Base-by-base conservation (phyloP, 1,284 basidiomycete genomes). In the Pulchroboletus neoregius region DNA sequence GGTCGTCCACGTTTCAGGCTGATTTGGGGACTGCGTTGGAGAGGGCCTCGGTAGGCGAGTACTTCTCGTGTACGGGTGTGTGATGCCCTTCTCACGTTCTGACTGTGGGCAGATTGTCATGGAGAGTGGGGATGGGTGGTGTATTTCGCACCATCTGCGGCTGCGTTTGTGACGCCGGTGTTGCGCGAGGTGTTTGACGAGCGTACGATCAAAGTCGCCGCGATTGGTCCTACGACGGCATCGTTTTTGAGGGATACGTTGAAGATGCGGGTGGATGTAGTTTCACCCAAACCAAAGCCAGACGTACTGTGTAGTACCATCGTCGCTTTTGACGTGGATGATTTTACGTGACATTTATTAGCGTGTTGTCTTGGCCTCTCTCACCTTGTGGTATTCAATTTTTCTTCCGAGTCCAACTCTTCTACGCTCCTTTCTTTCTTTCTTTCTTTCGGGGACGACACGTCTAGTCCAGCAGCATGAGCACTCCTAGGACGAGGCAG, bases 131-230 rank as follows among this genome's bases (percentile, higher is more conserved):
- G 58, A 6, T 88, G 87, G 84, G 76, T 88, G 7, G 76, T 81
- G 12, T 79, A 80, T 58, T 91, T 90, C 55, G 84, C 88, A 0
- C 88, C 87, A 2, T 90, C 86, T 2, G 74, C 78, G 1, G 79
- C 85, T 0, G 71, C 71, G 28, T 76, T 80, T 44, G 80, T 76
- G 8, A 64, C 71, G 4, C 84, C 84, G 0, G 60, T 70, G 22
- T 54, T 89, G 22, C 61, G 61, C 11, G 60, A 72, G 23, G 65
- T 72, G 46, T 81, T 86, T 53, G 45, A 52, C 3, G 45, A 3
- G 13, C n/a, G 12, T 3, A 7, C 32, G 5, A 56, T 67, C 24
- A 67, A 60, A 12, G 60, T 82, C 15, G 84, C 81, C 11, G 75
- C 76, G 2, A 89, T 90, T 48, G 87, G 87, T 0, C 78, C 79